A percentile compares a stretch with the other conserved stretches of the same genome.
These are phyloP conservation scores for Trametes pubescens DNA, from an alignment of 1,284 basidiomycete genomes.

Conservation along the genomic window DNA sequence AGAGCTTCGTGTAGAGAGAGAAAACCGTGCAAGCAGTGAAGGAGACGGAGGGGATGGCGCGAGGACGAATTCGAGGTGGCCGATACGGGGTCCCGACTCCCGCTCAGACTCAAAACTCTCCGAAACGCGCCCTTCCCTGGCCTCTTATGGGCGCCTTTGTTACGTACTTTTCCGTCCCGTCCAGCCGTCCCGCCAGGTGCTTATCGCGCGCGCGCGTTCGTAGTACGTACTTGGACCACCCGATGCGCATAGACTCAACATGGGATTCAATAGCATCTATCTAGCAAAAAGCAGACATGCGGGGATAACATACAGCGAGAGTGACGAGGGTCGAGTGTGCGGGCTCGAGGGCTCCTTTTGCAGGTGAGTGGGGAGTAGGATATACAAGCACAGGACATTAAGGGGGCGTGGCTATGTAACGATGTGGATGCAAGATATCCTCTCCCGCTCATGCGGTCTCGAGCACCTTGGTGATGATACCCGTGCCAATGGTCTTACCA, in stretches of 20 bases:
- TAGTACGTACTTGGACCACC: neutral
- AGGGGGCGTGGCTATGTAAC: conserved; percentile 31
- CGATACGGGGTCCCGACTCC: conserved; percentile 23
- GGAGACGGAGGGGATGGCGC: conserved; percentile 8
- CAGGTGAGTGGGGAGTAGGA: conserved; percentile 37
- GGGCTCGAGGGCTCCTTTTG: conserved; percentile 38
- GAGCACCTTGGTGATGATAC: conserved; percentile 87
- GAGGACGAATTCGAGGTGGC: conserved; percentile 10
- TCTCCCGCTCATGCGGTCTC: conserved; percentile 46
- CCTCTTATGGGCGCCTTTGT: conserved; percentile 31
- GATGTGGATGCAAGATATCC: conserved; percentile 31
- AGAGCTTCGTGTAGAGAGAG: neutral
- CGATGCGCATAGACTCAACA: conserved; percentile 14
- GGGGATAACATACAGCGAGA: conserved; percentile 28
- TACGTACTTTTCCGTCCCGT: too few species aligned
- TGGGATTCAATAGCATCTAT: conserved; percentile 25
- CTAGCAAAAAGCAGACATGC: conserved; percentile 29
- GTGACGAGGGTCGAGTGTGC: conserved; percentile 34
- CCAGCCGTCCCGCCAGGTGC: neutral
- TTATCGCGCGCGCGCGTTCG: neutral
- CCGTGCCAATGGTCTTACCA: conserved; percentile 93
- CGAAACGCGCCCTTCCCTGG: conserved; percentile 21
- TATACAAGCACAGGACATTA: conserved; percentile 40
- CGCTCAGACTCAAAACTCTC: conserved; percentile 28
- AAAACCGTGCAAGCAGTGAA: conserved; percentile 5